A percentile compares a stretch with the other conserved stretches of the same genome.
Conservation (phyloP, 495 filamentous ascomycete species). For the Jackrogersella minutella region DNA sequence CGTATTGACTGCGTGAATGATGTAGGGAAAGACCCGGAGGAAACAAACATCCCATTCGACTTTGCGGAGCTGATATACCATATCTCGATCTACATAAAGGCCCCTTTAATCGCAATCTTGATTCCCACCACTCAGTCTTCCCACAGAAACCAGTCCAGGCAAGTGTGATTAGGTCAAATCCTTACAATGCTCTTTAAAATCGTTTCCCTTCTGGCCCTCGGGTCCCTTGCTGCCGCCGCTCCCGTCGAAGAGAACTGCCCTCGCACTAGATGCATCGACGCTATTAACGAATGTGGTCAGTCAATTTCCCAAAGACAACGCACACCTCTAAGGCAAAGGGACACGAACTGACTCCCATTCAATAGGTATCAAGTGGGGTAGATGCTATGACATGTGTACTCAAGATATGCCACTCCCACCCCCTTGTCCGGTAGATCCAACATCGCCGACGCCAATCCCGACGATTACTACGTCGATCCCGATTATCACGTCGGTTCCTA, state of each 20-base stretch:
- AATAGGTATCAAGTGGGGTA: constrained; percentile 31
- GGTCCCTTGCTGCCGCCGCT: constrained; percentile 4
- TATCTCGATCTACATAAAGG: constrained; percentile 15
- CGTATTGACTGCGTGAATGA: constrained; percentile 14
- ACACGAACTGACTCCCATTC: neutral
- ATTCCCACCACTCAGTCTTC: neutral
- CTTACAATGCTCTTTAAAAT: constrained; percentile 27
- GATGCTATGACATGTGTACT: constrained; percentile 33
- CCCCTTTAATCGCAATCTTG: neutral
- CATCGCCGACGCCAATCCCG: neutral
- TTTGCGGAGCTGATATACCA: constrained; percentile 11
- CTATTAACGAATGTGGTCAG: constrained; percentile 32
- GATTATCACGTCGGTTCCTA: neutral
- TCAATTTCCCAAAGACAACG: neutral
- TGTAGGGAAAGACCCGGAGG: neutral
- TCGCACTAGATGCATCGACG: constrained; percentile 26
- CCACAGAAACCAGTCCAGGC: neutral
- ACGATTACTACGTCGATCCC: neutral
- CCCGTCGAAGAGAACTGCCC: constrained; percentile 20
- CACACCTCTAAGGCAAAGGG: neutral
- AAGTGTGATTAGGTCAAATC: neutral
- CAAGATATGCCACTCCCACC: constrained; percentile 27
- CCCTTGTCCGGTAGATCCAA: constrained; percentile 11
- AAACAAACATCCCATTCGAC: constrained; percentile 4
- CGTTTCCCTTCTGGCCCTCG: constrained; percentile 21